These are phyloP conservation scores for Anisogramma anomala DNA, from an alignment of 2,329 filamentous ascomycete species.

Conservation along the genomic window DNA sequence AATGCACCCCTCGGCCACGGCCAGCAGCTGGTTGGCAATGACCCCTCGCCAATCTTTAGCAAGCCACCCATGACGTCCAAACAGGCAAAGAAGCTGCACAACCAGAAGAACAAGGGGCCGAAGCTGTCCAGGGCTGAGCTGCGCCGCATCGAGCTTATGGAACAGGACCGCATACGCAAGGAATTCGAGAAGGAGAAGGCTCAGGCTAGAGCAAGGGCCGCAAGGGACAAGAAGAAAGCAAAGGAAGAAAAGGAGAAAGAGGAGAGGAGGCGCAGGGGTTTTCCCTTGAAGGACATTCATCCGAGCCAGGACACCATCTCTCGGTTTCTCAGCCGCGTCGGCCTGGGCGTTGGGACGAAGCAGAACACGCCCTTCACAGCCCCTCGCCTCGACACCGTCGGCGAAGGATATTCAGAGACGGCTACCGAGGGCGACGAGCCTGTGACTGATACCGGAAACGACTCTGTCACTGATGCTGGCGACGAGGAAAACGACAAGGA, in stretches of 20 bases:
- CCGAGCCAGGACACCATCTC: constrained; percentile 48
- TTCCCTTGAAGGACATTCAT: constrained; percentile 42
- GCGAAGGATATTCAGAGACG: constrained; percentile 1
- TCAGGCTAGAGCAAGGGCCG: constrained; percentile 35
- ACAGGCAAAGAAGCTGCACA: constrained; percentile 35
- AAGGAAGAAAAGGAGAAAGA: constrained; percentile 39
- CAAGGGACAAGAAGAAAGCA: constrained; percentile 43
- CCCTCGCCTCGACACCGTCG: constrained; percentile 2
- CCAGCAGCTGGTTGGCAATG: constrained; percentile 5
- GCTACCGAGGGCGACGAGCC: constrained; percentile 2
- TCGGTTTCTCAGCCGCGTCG: constrained; percentile 34
- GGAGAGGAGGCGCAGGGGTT: constrained; percentile 38
- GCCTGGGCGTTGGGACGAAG: constrained; percentile 19
- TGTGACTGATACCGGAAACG: not conserved
- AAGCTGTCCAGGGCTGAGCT: constrained; percentile 33
- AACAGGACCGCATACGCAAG: constrained; percentile 43
- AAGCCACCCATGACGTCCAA: constrained; percentile 38
- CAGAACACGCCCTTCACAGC: constrained; percentile 8
- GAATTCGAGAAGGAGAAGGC: constrained; percentile 40
- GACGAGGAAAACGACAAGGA: not conserved
- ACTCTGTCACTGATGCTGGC: not conserved
- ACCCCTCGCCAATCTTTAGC: constrained; percentile 11
- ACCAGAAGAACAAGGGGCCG: constrained; percentile 28
- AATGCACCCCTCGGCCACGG: constrained; percentile 11
- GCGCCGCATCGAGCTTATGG: constrained; percentile 29